Conservation (phyloP, 768 basidiomycete genomes). For the Boletellus emodensis region DNA sequence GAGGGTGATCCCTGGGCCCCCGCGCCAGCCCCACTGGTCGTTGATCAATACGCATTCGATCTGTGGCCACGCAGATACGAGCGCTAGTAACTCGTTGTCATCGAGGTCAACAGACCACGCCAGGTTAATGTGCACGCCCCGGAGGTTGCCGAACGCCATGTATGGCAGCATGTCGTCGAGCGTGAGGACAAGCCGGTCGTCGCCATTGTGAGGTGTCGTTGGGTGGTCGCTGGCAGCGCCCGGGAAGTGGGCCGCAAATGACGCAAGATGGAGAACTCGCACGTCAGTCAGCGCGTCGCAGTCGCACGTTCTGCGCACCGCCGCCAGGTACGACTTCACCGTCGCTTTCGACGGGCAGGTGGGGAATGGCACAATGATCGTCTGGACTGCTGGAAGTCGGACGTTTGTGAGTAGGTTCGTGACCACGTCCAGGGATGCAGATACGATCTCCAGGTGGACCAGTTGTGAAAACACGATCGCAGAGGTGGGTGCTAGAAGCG, state of each 20-base stretch:
- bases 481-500: neutral
- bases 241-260: neutral
- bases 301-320: neutral
- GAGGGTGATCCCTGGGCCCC: constrained; percentile 1
- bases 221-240: neutral
- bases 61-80: constrained; percentile 8
- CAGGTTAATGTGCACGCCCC: constrained; percentile 1
- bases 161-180: neutral
- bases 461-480: neutral
- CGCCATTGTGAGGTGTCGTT: neutral
- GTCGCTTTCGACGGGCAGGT: neutral
- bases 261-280: neutral
- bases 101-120: constrained; percentile 2
- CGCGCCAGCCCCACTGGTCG: constrained; percentile 9
- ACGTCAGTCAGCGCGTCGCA: neutral
- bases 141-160: neutral
- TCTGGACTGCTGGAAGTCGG: neutral
- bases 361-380: neutral
- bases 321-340: neutral
- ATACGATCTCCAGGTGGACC: constrained; percentile 1
- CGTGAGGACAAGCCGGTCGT: neutral
- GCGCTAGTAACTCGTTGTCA: constrained; percentile 1
- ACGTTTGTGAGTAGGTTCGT: neutral
- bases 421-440: neutral
- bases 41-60: constrained; percentile 7